Percentiles rank a stretch among this genome's conserved stretches.
Evolutionary conservation across 805 yeast genomes (phyloP).

Genomic region (Teunomyces gatunensis): DNA sequence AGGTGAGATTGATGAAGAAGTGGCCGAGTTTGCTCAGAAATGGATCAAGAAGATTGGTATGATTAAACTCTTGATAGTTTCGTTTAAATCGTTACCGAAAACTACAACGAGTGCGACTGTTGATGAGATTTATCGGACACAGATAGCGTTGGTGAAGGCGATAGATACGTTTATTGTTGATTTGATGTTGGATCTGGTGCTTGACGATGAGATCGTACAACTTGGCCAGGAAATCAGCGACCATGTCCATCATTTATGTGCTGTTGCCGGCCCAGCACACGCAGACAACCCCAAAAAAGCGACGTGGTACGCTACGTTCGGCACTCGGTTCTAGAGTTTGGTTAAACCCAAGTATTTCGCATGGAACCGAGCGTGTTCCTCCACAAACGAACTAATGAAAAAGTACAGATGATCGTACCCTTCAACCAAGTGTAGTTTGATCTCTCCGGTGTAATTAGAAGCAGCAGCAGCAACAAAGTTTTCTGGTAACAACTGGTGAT

Average conservation of each 20-base stretch:
- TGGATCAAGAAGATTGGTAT: slow-evolving; percentile 57
- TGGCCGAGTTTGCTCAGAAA: slow-evolving; percentile 39
- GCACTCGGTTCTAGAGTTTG: slow-evolving; percentile 33
- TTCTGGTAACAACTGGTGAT: slow-evolving; percentile 72
- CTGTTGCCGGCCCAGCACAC: slow-evolving; percentile 46
- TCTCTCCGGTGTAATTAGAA: slow-evolving; percentile 56
- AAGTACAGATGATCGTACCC: slow-evolving; percentile 92
- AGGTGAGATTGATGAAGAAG: slow-evolving; percentile 20
- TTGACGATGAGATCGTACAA: slow-evolving; percentile 26
- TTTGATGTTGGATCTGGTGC: slow-evolving; percentile 46
- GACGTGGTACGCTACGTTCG: slow-evolving; percentile 61
- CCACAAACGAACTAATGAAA: slow-evolving; percentile 76
- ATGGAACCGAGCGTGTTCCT: slow-evolving; percentile 83
- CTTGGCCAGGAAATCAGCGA: slow-evolving; percentile 14
- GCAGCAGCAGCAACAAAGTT: slow-evolving; percentile 61
- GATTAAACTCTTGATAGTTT: slow-evolving; percentile 54
- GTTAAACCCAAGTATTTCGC: slow-evolving; percentile 57
- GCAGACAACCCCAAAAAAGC: slow-evolving; percentile 48
- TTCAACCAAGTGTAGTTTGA: slow-evolving; percentile 61
- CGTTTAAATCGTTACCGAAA: slow-evolving; percentile 57
- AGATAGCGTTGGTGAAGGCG: slow-evolving; percentile 40
- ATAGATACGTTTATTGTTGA: slow-evolving; percentile 62
- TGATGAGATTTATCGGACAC: slow-evolving; percentile 46
- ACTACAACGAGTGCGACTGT: slow-evolving; percentile 40
- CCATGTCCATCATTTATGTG: slow-evolving; percentile 31